Base-by-base conservation (phyloP, 2,329 filamentous ascomycete genomes). In the Clathrospora elynae region DNA sequence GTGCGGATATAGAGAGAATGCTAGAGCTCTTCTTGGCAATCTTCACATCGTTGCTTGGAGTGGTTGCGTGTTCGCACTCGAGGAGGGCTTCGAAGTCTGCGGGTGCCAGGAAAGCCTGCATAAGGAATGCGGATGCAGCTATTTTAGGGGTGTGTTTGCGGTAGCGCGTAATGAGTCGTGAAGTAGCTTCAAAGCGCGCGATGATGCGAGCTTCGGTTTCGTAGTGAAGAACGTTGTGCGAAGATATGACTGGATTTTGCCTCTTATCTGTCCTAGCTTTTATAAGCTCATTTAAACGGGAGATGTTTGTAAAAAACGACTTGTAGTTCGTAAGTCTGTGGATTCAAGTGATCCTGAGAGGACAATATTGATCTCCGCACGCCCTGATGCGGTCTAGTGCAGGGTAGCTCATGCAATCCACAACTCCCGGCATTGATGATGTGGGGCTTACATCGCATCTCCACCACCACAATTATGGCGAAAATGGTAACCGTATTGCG, bases 21-120 rank as follows among this genome's bases (percentile, higher is more conserved):
- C 63, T 59, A 1, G 73, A 72, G 13, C 61, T 42, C 43, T 78
- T 81, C 43, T 81, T 81, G 32, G 71, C 71, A 16, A 80, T 66
- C 35, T 75, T 72, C 11, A 81, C 65, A 68, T 78, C 77, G 37
- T 80, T 51, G 0, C 75, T 76, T 0, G 64, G 36, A 1, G 59
- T 41, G 2, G 61, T 66, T 5, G 54, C 20, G 49, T 73, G 57
- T 33, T 73, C 63, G n/a, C 49, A 42, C 14, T 70, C 60, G n/a
- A 79, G 70, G 25, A 53, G 55, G 5, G 41, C 12, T 16, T 48
- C 38, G 41, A 53, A 55, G 14, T 45, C 33, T 14, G 45, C 36
- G 10, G 33, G 17, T 9, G 48, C 29, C 12, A 38, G 28, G 35
- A 52, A 56, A 5, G 41, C 19, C 17, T 49, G 41, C n/a, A 20